Conservation (phyloP, 2,329 filamentous ascomycete species). For the Aspergillus viridinutans region DNA sequence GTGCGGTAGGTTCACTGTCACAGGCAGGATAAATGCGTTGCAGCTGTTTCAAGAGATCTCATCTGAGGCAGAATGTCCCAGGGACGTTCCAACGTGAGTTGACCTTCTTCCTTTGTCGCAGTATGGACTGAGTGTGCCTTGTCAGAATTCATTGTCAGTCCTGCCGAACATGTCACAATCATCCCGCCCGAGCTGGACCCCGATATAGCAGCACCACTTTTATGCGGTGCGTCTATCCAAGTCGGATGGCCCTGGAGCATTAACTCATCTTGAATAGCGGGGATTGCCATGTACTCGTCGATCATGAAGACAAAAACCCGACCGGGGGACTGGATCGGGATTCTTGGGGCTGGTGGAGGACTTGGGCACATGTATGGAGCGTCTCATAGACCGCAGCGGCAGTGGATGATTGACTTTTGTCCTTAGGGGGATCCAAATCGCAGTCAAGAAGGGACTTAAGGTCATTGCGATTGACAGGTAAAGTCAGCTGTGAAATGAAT, state of each 20-base stretch:
- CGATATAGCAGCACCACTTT: slow-evolving; percentile 32
- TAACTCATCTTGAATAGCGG: slow-evolving; percentile 20
- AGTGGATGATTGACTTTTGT: neutral
- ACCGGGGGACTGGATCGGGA: slow-evolving; percentile 33
- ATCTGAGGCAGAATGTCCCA: slow-evolving; percentile 27
- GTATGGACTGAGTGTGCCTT: neutral
- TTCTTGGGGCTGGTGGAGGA: slow-evolving; percentile 36
- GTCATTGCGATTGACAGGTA: slow-evolving; percentile 39
- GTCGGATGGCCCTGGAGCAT: neutral
- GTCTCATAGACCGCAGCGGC: neutral
- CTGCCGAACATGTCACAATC: slow-evolving; percentile 32
- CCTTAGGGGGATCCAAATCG: slow-evolving; percentile 35
- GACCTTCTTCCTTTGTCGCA: neutral
- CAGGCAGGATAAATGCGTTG: neutral
- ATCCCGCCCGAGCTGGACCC: slow-evolving; percentile 30
- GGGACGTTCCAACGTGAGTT: slow-evolving; percentile 35
- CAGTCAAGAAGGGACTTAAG: slow-evolving; percentile 30
- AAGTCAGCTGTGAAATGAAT: neutral
- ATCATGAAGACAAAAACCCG: slow-evolving; percentile 35
- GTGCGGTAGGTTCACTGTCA: slow-evolving; percentile 24
- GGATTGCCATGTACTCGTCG: slow-evolving; percentile 38
- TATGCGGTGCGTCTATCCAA: slow-evolving; percentile 28
- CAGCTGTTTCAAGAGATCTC: neutral
- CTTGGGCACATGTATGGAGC: slow-evolving; percentile 35
- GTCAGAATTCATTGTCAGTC: slow-evolving; percentile 33